Percentiles rank a stretch among this genome's conserved stretches.
Conservation (phyloP, 2,329 filamentous ascomycete species). For the Pyrenophora tritici-repentis region DNA sequence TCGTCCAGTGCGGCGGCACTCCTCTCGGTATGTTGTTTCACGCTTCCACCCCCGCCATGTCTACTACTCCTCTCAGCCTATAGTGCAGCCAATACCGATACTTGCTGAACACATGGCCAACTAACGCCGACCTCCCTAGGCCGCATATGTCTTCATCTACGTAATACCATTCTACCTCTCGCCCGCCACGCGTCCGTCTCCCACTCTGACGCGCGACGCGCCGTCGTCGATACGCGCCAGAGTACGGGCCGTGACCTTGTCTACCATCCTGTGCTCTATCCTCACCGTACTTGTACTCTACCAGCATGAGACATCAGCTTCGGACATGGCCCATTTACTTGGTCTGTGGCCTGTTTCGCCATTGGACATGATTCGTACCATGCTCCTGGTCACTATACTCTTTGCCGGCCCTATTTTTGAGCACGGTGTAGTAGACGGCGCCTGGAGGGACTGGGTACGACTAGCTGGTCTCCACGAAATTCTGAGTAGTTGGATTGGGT, state of each 20-base stretch:
- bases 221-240: constrained; percentile 87
- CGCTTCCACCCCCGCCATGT: constrained; percentile 23
- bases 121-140: constrained; percentile 52
- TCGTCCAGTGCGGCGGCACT: constrained; percentile 42
- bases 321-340: constrained; percentile 68
- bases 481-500: constrained; percentile 76
- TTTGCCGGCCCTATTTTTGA: constrained; percentile 88
- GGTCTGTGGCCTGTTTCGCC: constrained; percentile 80
- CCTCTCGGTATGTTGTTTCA: constrained; percentile 49
- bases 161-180: constrained; percentile 90
- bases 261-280: constrained; percentile 70
- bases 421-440: constrained; percentile 71
- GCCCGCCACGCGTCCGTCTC: constrained; percentile 76
- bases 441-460: constrained; percentile 68
- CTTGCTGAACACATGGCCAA: constrained; percentile 27
- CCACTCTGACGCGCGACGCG: constrained; percentile 79
- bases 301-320: constrained; percentile 55
- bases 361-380: constrained; percentile 64
- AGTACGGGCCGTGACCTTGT: constrained; percentile 77
- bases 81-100: constrained; percentile 17
- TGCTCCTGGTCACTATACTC: constrained; percentile 76
- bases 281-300: constrained; percentile 70
- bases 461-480: constrained; percentile 60
- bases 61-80: constrained; percentile 31
- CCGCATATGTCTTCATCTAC: constrained; percentile 85